Conservation (phyloP, 1,284 basidiomycete genomes). For the Puccinia novopanici region DNA sequence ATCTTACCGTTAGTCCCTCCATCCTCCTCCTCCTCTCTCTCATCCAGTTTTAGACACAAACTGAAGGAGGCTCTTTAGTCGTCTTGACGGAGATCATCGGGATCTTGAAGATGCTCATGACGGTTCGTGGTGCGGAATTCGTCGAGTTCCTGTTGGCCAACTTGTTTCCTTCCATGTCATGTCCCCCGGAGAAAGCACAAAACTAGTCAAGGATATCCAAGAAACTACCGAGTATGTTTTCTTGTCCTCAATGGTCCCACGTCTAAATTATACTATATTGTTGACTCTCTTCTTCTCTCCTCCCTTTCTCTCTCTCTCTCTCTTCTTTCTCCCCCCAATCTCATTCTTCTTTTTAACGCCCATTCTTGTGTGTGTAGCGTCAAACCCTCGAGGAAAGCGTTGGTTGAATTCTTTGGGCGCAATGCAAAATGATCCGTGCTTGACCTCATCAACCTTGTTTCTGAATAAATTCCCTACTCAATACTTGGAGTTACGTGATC, state of each 20-base stretch:
- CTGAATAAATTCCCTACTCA: not conserved
- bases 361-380: not conserved
- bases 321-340: not conserved
- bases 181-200: conserved; percentile 72
- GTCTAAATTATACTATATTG: not conserved
- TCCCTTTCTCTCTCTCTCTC: not conserved
- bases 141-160: conserved; percentile 76
- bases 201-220: conserved; percentile 30
- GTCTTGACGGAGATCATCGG: conserved; percentile 83
- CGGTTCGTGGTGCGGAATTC: conserved; percentile 78
- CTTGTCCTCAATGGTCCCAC: not conserved
- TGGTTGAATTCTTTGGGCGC: conserved; percentile 48
- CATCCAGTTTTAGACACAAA: not conserved
- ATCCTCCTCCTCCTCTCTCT: not conserved
- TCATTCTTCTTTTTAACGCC: not conserved
- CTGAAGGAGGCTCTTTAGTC: conserved; percentile 63
- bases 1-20: conserved; percentile 58
- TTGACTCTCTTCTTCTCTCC: not conserved
- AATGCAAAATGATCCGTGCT: conserved; percentile 1
- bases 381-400: conserved; percentile 41
- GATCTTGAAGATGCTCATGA: conserved; percentile 76
- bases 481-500: no score
- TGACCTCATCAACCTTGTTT: not conserved
- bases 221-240: conserved; percentile 37
- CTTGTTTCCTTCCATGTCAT: conserved; percentile 84